A percentile compares a stretch with the other conserved stretches of the same genome.
These are phyloP conservation scores for Maudiozyma serrabonitensis DNA, from an alignment of 805 yeast genomes.

Conservation along the genomic window DNA sequence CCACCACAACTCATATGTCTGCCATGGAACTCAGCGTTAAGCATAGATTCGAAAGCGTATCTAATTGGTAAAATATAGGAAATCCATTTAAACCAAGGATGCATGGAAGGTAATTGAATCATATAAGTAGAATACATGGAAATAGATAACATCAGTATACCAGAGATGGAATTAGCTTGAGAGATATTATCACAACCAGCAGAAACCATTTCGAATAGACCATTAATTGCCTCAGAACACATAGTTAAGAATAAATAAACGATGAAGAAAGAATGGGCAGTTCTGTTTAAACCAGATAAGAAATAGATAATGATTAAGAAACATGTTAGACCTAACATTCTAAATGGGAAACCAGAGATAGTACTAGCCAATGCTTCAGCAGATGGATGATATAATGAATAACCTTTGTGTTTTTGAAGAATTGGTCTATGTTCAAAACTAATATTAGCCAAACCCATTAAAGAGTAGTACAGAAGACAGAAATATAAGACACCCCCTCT, in stretches of 20 bases:
- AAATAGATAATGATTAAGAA: conserved; percentile 48
- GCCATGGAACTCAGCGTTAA: conserved; percentile 18
- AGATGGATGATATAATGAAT: conserved; percentile 67
- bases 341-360: conserved; percentile 55
- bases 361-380: conserved; percentile 62
- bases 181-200: conserved; percentile 39
- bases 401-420: conserved; percentile 61
- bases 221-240: conserved; percentile 21
- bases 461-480: conserved; percentile 43
- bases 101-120: conserved; percentile 50
- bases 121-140: conserved; percentile 52
- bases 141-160: conserved; percentile 39
- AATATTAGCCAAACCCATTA: conserved; percentile 42
- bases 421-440: conserved; percentile 48
- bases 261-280: conserved; percentile 49
- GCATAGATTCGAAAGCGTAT: conserved; percentile 49
- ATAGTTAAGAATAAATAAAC: conserved; percentile 33
- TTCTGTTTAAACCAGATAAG: conserved; percentile 40
- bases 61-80: conserved; percentile 44
- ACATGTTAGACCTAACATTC: conserved; percentile 35
- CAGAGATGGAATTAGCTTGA: conserved; percentile 50
- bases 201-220: conserved; percentile 44
- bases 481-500: conserved; percentile 59
- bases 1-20: conserved; percentile 24
- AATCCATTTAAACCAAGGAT: conserved; percentile 61